phyloP scores from a whole-genome alignment of 108 stramenopile genomes.

The Cyclostephanos tholiformis region DNA sequence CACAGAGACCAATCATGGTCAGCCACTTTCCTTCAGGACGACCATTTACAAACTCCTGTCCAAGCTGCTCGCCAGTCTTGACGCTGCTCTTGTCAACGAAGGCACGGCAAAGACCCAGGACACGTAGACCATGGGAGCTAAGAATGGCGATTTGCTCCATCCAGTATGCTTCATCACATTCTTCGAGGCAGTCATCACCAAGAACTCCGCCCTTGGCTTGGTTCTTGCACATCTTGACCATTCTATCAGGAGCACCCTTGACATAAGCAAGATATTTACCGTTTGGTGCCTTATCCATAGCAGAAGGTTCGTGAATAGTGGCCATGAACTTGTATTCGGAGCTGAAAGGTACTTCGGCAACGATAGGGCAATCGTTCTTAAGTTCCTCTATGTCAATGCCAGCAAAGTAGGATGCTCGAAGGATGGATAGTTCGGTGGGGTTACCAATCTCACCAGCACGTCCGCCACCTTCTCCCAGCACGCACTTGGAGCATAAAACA shows the following conservation, averaged over 20 bases:
- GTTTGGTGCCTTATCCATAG: slow-evolving; percentile 50
- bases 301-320: slow-evolving; percentile 65
- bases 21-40: slow-evolving; percentile 59
- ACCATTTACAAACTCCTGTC: slow-evolving; percentile 72
- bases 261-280: slow-evolving; percentile 73
- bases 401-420: slow-evolving; percentile 78
- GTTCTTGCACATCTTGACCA: slow-evolving; percentile 76
- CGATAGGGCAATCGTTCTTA: slow-evolving; percentile 60
- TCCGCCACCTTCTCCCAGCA: slow-evolving; percentile 71
- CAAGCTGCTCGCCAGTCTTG: slow-evolving; percentile 64
- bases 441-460: slow-evolving; percentile 86
- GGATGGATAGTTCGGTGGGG: slow-evolving; percentile 85
- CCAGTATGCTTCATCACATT: slow-evolving; percentile 75
- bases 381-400: slow-evolving; percentile 68
- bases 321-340: slow-evolving; percentile 92
- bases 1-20: slow-evolving; percentile 89
- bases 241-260: slow-evolving; percentile 95
- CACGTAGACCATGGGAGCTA: slow-evolving; percentile 92
- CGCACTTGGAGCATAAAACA: slow-evolving; percentile 78
- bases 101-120: slow-evolving; percentile 87
- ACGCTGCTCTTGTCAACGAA: slow-evolving; percentile 62
- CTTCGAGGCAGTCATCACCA: slow-evolving; percentile 68
- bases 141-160: slow-evolving; percentile 79
- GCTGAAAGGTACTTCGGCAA: slow-evolving; percentile 85
- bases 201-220: slow-evolving; percentile 62